Conservation (phyloP, 2,329 filamentous ascomycete genomes). For the Aspergillus aculeatinus region DNA sequence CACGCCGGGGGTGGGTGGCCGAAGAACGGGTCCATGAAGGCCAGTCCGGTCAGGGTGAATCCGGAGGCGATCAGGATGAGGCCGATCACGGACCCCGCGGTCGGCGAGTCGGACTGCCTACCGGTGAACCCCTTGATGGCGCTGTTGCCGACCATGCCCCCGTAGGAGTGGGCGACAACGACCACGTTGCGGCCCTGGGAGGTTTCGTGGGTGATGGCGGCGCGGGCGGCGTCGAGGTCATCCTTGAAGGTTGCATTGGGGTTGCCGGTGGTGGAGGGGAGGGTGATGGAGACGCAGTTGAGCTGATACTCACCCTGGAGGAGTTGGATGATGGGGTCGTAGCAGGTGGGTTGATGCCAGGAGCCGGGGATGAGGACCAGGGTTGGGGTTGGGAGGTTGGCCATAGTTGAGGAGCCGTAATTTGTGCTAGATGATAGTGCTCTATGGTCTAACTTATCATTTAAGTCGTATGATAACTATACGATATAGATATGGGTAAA, state of each 20-base stretch:
- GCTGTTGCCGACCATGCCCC: slow-evolving; percentile 49
- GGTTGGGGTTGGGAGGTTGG: slow-evolving; percentile 35
- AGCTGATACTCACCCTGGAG: slow-evolving; percentile 33
- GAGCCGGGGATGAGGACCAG: slow-evolving; percentile 51
- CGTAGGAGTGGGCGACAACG: slow-evolving; percentile 52
- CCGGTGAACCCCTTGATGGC: slow-evolving; percentile 45
- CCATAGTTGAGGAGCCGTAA: slow-evolving; percentile 1
- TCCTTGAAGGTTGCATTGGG: slow-evolving; percentile 42
- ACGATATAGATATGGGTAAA: no score
- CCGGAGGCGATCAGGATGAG: slow-evolving; percentile 49
- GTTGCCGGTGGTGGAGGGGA: slow-evolving; percentile 41
- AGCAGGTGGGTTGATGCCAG: slow-evolving; percentile 48
- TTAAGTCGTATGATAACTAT: no score
- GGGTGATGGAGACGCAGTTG: slow-evolving; percentile 37
- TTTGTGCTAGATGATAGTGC: no score
- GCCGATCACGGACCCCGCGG: slow-evolving; percentile 44
- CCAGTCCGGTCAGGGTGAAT: slow-evolving; percentile 38
- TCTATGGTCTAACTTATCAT: no score
- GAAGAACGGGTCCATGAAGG: slow-evolving; percentile 45
- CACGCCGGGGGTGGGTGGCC: slow-evolving; percentile 47
- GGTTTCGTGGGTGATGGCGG: slow-evolving; percentile 39
- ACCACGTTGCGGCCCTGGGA: slow-evolving; percentile 45
- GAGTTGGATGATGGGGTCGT: slow-evolving; percentile 35
- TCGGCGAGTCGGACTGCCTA: slow-evolving; percentile 16
- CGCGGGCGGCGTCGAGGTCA: slow-evolving; percentile 44